Conservation (phyloP, 2,329 filamentous ascomycete genomes). For the Exophiala spinifera region DNA sequence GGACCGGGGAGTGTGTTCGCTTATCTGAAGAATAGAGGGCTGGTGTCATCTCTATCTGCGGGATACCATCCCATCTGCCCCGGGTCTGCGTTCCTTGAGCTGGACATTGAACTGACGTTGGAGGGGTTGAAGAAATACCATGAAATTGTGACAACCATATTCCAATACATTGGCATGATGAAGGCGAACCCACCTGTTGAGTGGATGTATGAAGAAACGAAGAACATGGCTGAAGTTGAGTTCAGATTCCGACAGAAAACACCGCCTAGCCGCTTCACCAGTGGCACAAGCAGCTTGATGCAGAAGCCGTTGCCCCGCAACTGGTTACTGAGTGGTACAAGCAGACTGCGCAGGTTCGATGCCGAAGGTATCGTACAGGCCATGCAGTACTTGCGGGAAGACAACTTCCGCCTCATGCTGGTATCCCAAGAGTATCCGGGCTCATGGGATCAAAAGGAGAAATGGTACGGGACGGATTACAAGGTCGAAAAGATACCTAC, state of each 20-base stretch:
- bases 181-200: conserved; percentile 75
- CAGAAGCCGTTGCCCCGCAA: conserved; percentile 84
- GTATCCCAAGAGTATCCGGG: conserved; percentile 82
- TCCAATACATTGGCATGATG: conserved; percentile 87
- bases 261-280: conserved; percentile 84
- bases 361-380: conserved; percentile 70
- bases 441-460: conserved; percentile 81
- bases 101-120: conserved; percentile 76
- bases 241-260: conserved; percentile 95
- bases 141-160: conserved; percentile 77
- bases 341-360: conserved; percentile 75
- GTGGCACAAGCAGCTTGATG: conserved; percentile 80
- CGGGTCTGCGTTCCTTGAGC: conserved; percentile 75
- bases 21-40: conserved; percentile 84
- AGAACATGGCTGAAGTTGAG: conserved; percentile 83
- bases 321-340: conserved; percentile 78
- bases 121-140: conserved; percentile 79
- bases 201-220: conserved; percentile 94
- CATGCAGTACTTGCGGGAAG: conserved; percentile 70
- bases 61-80: conserved; percentile 74
- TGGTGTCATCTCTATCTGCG: conserved; percentile 79
- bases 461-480: conserved; percentile 98
- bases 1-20: conserved; percentile 88
- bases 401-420: conserved; percentile 84
- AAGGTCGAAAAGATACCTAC: conserved; percentile 73